A percentile compares a stretch with the other conserved stretches of the same genome.
phyloP scores from a whole-genome alignment of 306 rosid species.

The Begonia loranthoides region DNA sequence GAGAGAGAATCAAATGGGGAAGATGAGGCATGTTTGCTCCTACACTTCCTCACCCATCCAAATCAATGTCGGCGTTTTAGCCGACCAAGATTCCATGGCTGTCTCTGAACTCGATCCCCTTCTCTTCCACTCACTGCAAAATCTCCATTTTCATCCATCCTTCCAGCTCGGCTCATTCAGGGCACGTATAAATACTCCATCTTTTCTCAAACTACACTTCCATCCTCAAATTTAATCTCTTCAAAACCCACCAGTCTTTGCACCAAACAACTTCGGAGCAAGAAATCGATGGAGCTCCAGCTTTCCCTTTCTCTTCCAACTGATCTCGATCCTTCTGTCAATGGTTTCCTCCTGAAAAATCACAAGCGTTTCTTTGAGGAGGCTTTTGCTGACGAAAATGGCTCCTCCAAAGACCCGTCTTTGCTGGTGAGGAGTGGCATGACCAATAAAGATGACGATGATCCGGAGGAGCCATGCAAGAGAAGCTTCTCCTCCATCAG shows the following conservation, averaged over 20 bases:
- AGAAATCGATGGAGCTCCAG: slow-evolving; percentile 13
- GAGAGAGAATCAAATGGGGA: slow-evolving; percentile 5
- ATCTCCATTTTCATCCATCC: slow-evolving; percentile 3
- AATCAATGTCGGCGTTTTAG: slow-evolving; percentile 52
- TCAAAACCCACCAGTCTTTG: too few relatives aligned
- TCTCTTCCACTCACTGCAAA: slow-evolving; percentile 16
- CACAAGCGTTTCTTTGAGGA: slow-evolving; percentile 49
- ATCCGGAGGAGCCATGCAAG: slow-evolving; percentile 21
- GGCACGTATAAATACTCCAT: slow-evolving; percentile 11
- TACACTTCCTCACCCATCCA: slow-evolving; percentile 34
- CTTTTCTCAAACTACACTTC: slow-evolving; percentile 8
- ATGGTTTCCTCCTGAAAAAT: not conserved
- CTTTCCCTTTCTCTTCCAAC: not conserved
- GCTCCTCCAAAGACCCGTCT: slow-evolving; percentile 18
- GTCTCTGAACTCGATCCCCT: slow-evolving; percentile 34
- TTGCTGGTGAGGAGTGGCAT: slow-evolving; percentile 53
- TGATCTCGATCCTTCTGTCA: too few relatives aligned
- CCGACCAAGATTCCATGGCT: slow-evolving; percentile 69
- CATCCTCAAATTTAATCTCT: too few relatives aligned
- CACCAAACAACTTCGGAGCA: too few relatives aligned
- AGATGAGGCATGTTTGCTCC: slow-evolving; percentile 31
- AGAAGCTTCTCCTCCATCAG: slow-evolving; percentile 17
- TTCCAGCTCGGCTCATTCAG: not conserved
- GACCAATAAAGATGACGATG: slow-evolving; percentile 54
- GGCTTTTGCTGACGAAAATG: slow-evolving; percentile 25